A percentile compares a stretch with the other conserved stretches of the same genome.
phyloP scores from a whole-genome alignment of 306 rosid species.

The Inga oerstediana region DNA sequence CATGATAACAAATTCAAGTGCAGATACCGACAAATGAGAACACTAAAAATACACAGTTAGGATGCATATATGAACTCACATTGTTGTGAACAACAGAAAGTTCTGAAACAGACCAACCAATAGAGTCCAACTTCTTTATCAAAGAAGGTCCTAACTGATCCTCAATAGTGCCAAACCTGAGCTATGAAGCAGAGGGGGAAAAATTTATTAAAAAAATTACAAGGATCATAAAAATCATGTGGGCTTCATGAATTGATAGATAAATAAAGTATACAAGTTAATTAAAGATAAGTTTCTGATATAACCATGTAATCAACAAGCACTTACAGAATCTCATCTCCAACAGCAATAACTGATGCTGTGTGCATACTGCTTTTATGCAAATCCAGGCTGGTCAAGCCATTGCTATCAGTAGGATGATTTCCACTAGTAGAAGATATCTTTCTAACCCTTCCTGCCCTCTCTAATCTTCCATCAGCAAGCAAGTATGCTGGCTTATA shows the following conservation, averaged over 20 bases:
- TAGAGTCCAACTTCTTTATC: slow-evolving; percentile 71
- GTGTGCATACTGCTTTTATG: slow-evolving; percentile 65
- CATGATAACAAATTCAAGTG: slow-evolving; percentile 24
- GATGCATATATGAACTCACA: slow-evolving; percentile 61
- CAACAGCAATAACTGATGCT: slow-evolving; percentile 84
- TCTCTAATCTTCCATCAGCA: slow-evolving; percentile 92
- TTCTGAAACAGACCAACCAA: slow-evolving; percentile 87
- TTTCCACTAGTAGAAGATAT: slow-evolving; percentile 50
- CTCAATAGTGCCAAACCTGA: slow-evolving; percentile 97
- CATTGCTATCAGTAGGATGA: slow-evolving; percentile 61
- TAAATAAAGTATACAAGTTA: slow-evolving; percentile 15
- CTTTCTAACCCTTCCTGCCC: slow-evolving; percentile 94
- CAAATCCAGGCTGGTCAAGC: slow-evolving; percentile 45
- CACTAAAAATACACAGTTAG: slow-evolving; percentile 13
- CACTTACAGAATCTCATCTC: slow-evolving; percentile 98
- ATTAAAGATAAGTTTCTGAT: slow-evolving; percentile 24
- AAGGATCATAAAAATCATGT: slow-evolving; percentile 26
- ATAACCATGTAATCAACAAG: slow-evolving; percentile 32
- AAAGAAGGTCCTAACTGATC: slow-evolving; percentile 80
- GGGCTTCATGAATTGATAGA: slow-evolving; percentile 18
- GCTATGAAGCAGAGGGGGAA: slow-evolving; percentile 77
- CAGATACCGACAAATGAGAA: slow-evolving; percentile 23
- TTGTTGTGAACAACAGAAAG: slow-evolving; percentile 77
- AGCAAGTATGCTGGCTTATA: slow-evolving; percentile 94
- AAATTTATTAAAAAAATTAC: slow-evolving; percentile 45